A percentile compares a stretch with the other conserved stretches of the same genome.
These are phyloP conservation scores for Trametes sp. DNA, from an alignment of 1,284 basidiomycete genomes.

Conservation along the genomic window DNA sequence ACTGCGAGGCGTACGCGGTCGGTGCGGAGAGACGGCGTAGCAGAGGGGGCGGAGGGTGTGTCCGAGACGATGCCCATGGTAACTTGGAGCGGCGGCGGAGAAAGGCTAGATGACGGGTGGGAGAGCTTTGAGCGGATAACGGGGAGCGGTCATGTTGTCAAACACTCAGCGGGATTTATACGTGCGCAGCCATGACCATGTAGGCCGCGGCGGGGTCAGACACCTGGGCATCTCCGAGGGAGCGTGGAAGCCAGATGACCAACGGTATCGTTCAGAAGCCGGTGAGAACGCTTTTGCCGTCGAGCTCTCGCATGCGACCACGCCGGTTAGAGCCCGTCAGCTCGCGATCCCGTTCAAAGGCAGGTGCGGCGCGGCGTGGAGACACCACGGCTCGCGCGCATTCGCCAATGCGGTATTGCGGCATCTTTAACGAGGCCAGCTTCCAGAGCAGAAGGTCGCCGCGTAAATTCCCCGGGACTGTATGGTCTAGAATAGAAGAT, in stretches of 20 bases:
- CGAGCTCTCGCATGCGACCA: neutral
- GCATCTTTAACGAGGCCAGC: neutral
- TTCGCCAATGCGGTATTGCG: neutral
- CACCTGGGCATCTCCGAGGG: neutral
- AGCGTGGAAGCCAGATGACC: slow-evolving; percentile 5
- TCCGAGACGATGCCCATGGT: slow-evolving; percentile 7
- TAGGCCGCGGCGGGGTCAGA: neutral
- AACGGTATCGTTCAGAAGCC: neutral
- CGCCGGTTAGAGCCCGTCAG: neutral
- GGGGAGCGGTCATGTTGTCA: neutral
- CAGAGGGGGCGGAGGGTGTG: neutral
- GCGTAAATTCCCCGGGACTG: slow-evolving; percentile 12
- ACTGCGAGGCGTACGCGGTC: slow-evolving; percentile 32
- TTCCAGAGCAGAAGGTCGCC: neutral
- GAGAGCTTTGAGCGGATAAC: neutral
- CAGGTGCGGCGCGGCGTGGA: neutral
- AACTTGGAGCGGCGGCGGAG: neutral
- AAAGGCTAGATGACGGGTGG: neutral
- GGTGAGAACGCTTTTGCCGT: neutral
- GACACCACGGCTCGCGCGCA: slow-evolving; percentile 3
- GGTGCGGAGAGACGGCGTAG: slow-evolving; percentile 18
- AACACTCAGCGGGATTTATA: slow-evolving; percentile 5
- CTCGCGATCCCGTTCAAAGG: neutral
- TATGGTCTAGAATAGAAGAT: slow-evolving; percentile 10
- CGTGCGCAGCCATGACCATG: neutral